phyloP scores from a whole-genome alignment of 306 rosid genomes.

The Luffa aegyptiaca region DNA sequence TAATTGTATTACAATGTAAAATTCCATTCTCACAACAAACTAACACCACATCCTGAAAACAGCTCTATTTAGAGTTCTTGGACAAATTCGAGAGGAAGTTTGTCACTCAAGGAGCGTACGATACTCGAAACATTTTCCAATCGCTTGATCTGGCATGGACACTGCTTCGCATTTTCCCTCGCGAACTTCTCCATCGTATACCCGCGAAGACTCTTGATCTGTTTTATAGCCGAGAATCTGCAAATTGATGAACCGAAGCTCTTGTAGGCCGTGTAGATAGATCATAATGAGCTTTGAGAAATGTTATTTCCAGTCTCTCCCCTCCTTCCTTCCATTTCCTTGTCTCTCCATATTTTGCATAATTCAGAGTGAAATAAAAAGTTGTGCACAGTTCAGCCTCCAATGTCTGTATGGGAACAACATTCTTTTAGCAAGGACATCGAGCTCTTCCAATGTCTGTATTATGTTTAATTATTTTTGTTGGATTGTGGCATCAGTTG shows the following conservation, averaged over 20 bases:
- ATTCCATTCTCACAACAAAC: conserved; percentile 3
- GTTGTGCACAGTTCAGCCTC: neutral
- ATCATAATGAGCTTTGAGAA: conserved; percentile 6
- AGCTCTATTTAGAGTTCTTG: conserved; percentile 97
- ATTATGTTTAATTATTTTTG: conserved; percentile 6
- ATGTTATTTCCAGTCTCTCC: neutral
- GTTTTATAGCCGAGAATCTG: conserved; percentile 83
- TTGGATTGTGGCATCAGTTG: neutral
- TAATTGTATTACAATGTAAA: neutral
- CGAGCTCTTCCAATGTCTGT: conserved; percentile 9
- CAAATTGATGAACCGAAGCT: conserved; percentile 41
- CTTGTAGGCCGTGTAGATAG: conserved; percentile 10
- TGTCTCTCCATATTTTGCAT: neutral
- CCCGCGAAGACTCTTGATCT: conserved; percentile 93
- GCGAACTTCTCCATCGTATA: conserved; percentile 99
- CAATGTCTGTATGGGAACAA: neutral
- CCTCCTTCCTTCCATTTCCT: neutral
- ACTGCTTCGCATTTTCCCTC: conserved; percentile 93
- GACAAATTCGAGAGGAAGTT: conserved; percentile 98
- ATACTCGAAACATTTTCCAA: conserved; percentile 96
- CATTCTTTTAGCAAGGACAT: conserved; percentile 2
- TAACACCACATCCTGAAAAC: conserved; percentile 21
- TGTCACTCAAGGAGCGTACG: conserved; percentile 94
- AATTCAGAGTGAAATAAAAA: conserved; percentile 5
- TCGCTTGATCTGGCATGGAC: conserved; percentile 99